A percentile compares a stretch with the other conserved stretches of the same genome.
phyloP scores from a whole-genome alignment of 1,284 basidiomycete genomes.

The Microbotryum lychnidis-dioicae region DNA sequence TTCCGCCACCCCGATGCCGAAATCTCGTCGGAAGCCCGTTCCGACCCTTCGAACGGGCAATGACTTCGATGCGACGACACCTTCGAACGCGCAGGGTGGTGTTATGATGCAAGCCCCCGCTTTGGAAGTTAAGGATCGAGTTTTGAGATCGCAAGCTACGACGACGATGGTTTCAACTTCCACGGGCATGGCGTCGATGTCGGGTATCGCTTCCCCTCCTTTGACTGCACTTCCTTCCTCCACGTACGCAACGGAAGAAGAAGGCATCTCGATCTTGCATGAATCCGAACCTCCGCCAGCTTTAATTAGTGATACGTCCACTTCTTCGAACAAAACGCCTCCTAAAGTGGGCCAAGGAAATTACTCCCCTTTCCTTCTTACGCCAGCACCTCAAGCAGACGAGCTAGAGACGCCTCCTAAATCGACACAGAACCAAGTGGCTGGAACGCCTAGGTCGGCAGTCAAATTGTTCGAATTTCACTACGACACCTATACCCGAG shows the following conservation, averaged over 20 bases:
- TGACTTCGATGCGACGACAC: too few species aligned
- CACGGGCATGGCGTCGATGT: too few species aligned
- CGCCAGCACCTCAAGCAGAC: background rate
- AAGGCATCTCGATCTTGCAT: background rate
- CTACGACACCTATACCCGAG: slow-evolving; percentile 86
- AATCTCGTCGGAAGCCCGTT: slow-evolving; percentile 3
- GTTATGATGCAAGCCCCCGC: too few species aligned
- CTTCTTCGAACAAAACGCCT: slow-evolving; percentile 5
- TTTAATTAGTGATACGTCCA: background rate
- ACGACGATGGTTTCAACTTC: too few species aligned
- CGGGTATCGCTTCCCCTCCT: too few species aligned
- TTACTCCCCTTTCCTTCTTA: background rate
- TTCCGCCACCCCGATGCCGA: background rate
- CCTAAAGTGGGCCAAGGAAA: background rate
- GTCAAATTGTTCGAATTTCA: slow-evolving; percentile 80
- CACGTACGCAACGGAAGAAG: too few species aligned
- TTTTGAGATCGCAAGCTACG: too few species aligned
- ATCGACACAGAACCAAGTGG: too few species aligned
- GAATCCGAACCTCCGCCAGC: background rate
- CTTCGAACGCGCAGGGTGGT: background rate
- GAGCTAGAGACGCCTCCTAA: background rate
- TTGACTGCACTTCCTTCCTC: too few species aligned
- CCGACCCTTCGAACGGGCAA: background rate
- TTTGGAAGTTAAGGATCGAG: too few species aligned
- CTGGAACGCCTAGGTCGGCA: slow-evolving; percentile 1